Conservation (phyloP, 1,139 yeast genomes). For the Candida anutae region DNA sequence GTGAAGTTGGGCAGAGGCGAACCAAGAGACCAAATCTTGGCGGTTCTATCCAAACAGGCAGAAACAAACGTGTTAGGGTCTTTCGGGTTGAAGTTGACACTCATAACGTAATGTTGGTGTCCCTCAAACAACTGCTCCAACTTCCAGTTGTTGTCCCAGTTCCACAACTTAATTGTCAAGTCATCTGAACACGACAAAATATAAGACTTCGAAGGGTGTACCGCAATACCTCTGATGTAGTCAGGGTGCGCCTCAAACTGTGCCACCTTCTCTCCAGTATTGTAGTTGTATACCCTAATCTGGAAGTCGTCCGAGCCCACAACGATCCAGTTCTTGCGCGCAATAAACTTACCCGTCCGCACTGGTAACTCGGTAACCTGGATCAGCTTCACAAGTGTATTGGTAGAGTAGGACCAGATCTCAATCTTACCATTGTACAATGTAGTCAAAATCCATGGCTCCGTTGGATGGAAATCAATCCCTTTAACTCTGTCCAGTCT, state of each 20-base stretch:
- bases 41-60: constrained; percentile 92
- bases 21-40: constrained; percentile 94
- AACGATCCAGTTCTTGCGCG: constrained; percentile 95
- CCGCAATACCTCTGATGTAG: constrained; percentile 86
- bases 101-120: constrained; percentile 93
- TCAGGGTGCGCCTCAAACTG: constrained; percentile 99
- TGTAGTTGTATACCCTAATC: constrained; percentile 85
- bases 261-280: constrained; percentile 87
- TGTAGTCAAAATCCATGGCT: constrained; percentile 92
- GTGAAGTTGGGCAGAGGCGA: constrained; percentile 89
- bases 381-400: constrained; percentile 38
- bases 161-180: constrained; percentile 87
- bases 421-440: constrained; percentile 81
- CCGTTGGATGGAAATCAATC: constrained; percentile 94
- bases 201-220: constrained; percentile 89
- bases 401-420: constrained; percentile 89
- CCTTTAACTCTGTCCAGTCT: constrained; percentile 97
- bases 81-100: constrained; percentile 90
- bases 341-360: constrained; percentile 90
- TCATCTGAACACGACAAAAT: constrained; percentile 89
- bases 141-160: constrained; percentile 93
- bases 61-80: constrained; percentile 97
- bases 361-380: constrained; percentile 94
- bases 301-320: constrained; percentile 96
- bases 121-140: constrained; percentile 90